Conservation (phyloP, 495 filamentous ascomycete species). For the Poronia punctata region DNA sequence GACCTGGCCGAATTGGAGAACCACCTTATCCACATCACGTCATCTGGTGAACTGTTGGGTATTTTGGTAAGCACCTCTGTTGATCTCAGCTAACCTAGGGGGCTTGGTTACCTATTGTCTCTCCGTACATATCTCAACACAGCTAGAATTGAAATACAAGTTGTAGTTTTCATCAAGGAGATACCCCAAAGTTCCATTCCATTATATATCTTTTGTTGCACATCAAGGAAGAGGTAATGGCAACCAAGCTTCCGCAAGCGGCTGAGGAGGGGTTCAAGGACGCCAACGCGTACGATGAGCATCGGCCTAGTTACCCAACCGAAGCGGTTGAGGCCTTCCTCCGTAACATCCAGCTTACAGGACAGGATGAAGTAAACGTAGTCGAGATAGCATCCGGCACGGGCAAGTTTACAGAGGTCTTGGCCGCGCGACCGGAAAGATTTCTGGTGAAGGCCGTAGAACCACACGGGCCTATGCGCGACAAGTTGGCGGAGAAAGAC, state of each 20-base stretch:
- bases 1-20: too few species aligned
- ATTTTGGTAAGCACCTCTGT: too few species aligned
- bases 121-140: too few species aligned
- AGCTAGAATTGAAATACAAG: too few species aligned
- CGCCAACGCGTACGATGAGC: constrained; percentile 49
- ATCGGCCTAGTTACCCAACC: constrained; percentile 55
- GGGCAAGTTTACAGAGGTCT: constrained; percentile 57
- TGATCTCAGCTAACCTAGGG: too few species aligned
- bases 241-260: constrained; percentile 18
- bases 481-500: constrained; percentile 45
- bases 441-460: constrained; percentile 56
- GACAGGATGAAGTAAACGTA: constrained; percentile 35
- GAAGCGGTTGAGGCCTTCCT: constrained; percentile 50
- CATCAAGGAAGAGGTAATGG: constrained; percentile 5
- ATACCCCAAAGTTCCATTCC: too few species aligned
- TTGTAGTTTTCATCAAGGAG: too few species aligned
- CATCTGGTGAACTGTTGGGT: too few species aligned
- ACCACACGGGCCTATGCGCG: constrained; percentile 54
- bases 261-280: constrained; percentile 47
- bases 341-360: constrained; percentile 35
- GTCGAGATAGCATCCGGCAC: constrained; percentile 60
- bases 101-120: too few species aligned
- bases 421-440: constrained; percentile 43
- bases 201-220: too few species aligned
- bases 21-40: too few species aligned